Percentiles rank a stretch among this genome's conserved stretches.
These are phyloP conservation scores for Agaricus blazei DNA, from an alignment of 768 basidiomycete genomes.

Conservation along the genomic window DNA sequence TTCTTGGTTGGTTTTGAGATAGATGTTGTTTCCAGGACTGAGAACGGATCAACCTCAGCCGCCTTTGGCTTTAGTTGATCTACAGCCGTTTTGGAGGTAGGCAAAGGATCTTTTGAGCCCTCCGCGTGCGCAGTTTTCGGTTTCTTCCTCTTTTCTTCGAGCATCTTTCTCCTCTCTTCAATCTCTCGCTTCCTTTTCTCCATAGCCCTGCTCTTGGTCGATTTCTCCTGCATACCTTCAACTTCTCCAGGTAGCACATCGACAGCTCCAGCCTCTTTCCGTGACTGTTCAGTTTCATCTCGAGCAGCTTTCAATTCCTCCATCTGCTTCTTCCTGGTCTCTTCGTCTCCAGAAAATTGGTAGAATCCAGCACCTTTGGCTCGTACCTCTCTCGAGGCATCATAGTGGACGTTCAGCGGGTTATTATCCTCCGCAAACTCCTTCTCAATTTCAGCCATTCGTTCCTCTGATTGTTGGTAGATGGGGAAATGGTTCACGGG, in stretches of 20 bases:
- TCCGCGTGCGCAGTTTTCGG: constrained; percentile 12
- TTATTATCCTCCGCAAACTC: constrained; percentile 67
- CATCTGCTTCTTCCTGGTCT: constrained; percentile 74
- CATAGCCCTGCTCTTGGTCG: constrained; percentile 46
- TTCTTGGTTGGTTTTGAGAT: constrained; percentile 18
- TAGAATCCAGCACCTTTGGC: constrained; percentile 90
- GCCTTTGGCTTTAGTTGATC: not conserved
- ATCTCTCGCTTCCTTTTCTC: constrained; percentile 73
- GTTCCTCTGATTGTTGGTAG: constrained; percentile 80
- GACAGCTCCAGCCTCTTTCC: constrained; percentile 55
- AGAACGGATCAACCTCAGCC: constrained; percentile 40
- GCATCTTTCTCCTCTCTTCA: constrained; percentile 55
- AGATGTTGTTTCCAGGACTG: constrained; percentile 37
- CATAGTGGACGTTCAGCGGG: constrained; percentile 74
- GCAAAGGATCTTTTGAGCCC: constrained; percentile 1
- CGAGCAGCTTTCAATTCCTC: constrained; percentile 67
- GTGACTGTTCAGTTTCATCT: constrained; percentile 63
- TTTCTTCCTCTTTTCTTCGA: constrained; percentile 70
- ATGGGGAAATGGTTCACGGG: constrained; percentile 84
- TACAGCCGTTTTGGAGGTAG: not conserved
- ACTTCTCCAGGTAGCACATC: constrained; percentile 65
- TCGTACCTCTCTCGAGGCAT: constrained; percentile 77
- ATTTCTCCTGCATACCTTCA: constrained; percentile 61
- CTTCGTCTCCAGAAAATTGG: constrained; percentile 85
- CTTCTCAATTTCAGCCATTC: constrained; percentile 68